phyloP scores from a whole-genome alignment of 306 rosid genomes.

The Malus asiatica region DNA sequence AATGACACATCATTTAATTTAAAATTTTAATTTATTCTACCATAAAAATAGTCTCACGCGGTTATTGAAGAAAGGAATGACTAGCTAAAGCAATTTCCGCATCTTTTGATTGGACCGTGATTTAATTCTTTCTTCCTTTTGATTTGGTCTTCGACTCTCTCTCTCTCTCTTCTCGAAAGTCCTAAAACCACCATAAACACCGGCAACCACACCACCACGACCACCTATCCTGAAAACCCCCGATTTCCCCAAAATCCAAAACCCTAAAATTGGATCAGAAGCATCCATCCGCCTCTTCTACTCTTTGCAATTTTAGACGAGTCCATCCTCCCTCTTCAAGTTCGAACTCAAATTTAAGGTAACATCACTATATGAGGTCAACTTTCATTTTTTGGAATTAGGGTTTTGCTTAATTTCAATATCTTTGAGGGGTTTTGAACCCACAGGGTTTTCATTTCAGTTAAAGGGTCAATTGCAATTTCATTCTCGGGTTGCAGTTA shows the following conservation, averaged over 20 bases:
- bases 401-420: neutral
- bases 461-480: neutral
- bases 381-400: neutral
- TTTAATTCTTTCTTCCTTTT: too few relatives aligned
- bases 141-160: neutral
- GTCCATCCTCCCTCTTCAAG: neutral
- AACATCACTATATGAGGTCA: neutral
- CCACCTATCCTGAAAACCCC: neutral
- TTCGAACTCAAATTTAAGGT: neutral
- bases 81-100: too few relatives aligned
- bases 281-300: neutral
- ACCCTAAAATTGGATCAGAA: too few relatives aligned
- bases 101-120: neutral
- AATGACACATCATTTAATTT: too few relatives aligned
- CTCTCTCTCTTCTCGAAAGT: too few relatives aligned
- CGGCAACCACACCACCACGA: neutral
- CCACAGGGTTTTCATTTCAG: neutral
- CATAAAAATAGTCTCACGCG: too few relatives aligned
- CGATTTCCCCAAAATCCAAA: neutral
- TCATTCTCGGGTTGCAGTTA: neutral
- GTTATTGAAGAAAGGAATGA: too few relatives aligned
- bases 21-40: too few relatives aligned
- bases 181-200: neutral
- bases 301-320: neutral
- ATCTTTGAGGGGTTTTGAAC: neutral